Evolutionary conservation across 768 basidiomycete species (phyloP).

Genomic region (Leccinum imitatum): DNA sequence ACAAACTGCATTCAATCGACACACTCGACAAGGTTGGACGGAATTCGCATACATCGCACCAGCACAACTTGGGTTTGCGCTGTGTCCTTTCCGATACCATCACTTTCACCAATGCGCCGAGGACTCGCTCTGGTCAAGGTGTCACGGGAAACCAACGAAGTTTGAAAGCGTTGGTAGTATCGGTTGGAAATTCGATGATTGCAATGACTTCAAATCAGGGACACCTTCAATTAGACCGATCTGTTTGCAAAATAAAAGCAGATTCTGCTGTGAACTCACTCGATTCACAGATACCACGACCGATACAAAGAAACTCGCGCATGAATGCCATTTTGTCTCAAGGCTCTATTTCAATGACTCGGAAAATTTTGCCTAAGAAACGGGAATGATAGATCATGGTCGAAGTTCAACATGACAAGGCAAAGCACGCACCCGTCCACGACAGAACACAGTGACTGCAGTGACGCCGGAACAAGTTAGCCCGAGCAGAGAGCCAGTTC

Average conservation of each 20-base stretch:
- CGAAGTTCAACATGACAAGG: constrained; percentile 3
- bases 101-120: constrained; percentile 95
- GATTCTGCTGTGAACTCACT: no score
- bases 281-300: no score
- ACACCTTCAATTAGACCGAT: no score
- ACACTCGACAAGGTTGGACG: background rate
- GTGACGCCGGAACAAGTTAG: constrained; percentile 8
- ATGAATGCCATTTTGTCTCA: no score
- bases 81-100: constrained; percentile 97
- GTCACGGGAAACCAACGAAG: constrained; percentile 96
- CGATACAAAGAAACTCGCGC: no score
- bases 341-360: no score
- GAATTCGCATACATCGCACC: constrained; percentile 74
- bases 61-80: constrained; percentile 96
- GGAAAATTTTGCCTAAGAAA: no score
- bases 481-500: constrained; percentile 2
- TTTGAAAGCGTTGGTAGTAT: constrained; percentile 98
- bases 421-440: constrained; percentile 76
- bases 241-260: no score
- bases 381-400: background rate
- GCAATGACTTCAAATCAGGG: constrained; percentile 96
- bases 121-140: constrained; percentile 93
- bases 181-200: constrained; percentile 98
- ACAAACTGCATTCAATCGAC: background rate
- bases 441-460: constrained; percentile 76